phyloP scores from a whole-genome alignment of 345 rosid genomes.

The sweet orange (Citrus sinensis) region DNA sequence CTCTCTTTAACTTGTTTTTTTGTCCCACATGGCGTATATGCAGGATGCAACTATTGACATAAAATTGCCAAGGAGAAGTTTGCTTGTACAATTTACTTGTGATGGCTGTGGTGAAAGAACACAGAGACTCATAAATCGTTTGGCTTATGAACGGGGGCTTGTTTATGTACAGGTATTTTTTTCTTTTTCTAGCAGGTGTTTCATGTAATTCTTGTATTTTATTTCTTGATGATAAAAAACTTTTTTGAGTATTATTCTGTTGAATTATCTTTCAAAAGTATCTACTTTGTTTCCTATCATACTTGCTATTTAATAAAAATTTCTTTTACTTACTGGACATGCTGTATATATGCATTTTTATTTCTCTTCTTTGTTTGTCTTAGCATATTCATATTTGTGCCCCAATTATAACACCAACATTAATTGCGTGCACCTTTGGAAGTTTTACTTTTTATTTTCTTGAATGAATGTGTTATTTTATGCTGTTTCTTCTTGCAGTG shows the following conservation, averaged over 20 bases:
- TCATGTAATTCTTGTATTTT: neutral
- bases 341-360: neutral
- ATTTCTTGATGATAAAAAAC: neutral
- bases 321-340: neutral
- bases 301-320: neutral
- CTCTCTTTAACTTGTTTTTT: neutral
- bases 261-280: neutral
- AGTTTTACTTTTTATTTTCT: neutral
- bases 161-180: slow-evolving; percentile 68
- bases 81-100: slow-evolving; percentile 76
- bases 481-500: neutral
- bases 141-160: slow-evolving; percentile 82
- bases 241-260: neutral
- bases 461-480: neutral
- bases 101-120: slow-evolving; percentile 76
- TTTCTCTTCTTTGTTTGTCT: neutral
- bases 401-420: neutral
- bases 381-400: neutral
- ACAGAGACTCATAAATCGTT: slow-evolving; percentile 69
- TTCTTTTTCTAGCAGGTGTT: slow-evolving; percentile 1
- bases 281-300: neutral
- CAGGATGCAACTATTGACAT: slow-evolving; percentile 52
- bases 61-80: slow-evolving; percentile 79
- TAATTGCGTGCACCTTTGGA: neutral
- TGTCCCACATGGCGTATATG: slow-evolving; percentile 12